These are phyloP conservation scores for Moesziomyces antarcticus DNA, from an alignment of 1,284 basidiomycete species.

Conservation along the genomic window DNA sequence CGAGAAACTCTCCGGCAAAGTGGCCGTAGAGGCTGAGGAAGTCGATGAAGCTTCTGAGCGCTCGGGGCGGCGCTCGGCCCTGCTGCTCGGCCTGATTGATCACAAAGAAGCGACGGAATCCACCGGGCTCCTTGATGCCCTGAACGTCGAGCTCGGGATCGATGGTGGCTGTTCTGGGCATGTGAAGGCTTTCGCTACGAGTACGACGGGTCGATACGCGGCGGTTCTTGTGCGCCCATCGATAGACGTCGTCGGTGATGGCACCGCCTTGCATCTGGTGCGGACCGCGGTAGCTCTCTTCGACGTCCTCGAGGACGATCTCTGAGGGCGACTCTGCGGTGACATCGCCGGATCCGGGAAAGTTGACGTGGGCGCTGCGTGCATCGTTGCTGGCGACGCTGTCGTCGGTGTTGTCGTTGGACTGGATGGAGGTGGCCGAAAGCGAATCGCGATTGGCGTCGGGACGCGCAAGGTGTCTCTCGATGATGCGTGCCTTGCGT, in stretches of 20 bases:
- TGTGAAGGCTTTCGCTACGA: constrained; percentile 61
- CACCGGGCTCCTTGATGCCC: constrained; percentile 63
- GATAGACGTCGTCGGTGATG: constrained; percentile 65
- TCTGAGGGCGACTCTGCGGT: constrained; percentile 19
- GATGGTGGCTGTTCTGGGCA: constrained; percentile 60
- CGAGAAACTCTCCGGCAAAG: constrained; percentile 64
- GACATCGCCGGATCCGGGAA: constrained; percentile 3
- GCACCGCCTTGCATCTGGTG: constrained; percentile 65
- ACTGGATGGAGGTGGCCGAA: constrained; percentile 39
- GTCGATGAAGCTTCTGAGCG: constrained; percentile 65
- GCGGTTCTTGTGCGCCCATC: constrained; percentile 66
- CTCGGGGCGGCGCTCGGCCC: constrained; percentile 60
- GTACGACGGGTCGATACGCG: constrained; percentile 43
- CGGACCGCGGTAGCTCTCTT: constrained; percentile 59
- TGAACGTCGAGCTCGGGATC: constrained; percentile 60
- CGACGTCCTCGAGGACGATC: constrained; percentile 26
- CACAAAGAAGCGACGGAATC: constrained; percentile 64
- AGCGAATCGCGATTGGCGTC: constrained; percentile 41
- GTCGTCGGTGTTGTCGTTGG: constrained; percentile 29
- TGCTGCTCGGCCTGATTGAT: constrained; percentile 58
- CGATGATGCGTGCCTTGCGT: constrained; percentile 59
- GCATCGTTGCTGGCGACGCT: constrained; percentile 13
- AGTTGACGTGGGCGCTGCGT: constrained; percentile 20
- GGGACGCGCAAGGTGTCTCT: constrained; percentile 49
- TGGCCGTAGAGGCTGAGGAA: constrained; percentile 66